Percentiles rank a stretch among this genome's conserved stretches.
Evolutionary conservation across 768 basidiomycete species (phyloP).

Genomic region (Leucocoprinus sp.): DNA sequence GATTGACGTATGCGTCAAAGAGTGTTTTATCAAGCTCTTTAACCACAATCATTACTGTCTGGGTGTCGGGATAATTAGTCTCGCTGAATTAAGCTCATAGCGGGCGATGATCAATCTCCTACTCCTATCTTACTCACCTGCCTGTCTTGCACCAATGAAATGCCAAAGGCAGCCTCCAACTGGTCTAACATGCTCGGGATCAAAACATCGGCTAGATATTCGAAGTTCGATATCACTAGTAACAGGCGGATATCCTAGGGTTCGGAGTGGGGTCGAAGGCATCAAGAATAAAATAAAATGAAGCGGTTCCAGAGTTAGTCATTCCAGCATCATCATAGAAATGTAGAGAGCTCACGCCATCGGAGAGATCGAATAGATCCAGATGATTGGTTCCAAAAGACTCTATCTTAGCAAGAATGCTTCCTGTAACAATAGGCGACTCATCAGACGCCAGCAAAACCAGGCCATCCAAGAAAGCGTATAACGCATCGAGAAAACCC

Average conservation of each 20-base stretch:
- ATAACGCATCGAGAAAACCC: slow-evolving; percentile 79
- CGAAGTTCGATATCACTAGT: slow-evolving; percentile 84
- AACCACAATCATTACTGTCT: slow-evolving; percentile 73
- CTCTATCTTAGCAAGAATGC: slow-evolving; percentile 25
- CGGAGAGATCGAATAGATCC: slow-evolving; percentile 51
- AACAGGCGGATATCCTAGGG: slow-evolving; percentile 77
- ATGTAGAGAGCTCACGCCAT: slow-evolving; percentile 40
- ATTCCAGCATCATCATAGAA: slow-evolving; percentile 8
- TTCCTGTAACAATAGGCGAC: slow-evolving; percentile 37
- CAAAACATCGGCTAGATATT: slow-evolving; percentile 56
- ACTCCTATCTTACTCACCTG: slow-evolving; percentile 32
- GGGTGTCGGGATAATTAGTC: slow-evolving; percentile 9
- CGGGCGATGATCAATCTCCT: slow-evolving; percentile 12
- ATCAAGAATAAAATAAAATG: not conserved
- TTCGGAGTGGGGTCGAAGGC: slow-evolving; percentile 9
- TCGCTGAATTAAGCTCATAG: slow-evolving; percentile 6
- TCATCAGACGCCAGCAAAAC: slow-evolving; percentile 73
- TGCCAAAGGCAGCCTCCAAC: slow-evolving; percentile 68
- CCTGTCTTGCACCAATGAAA: slow-evolving; percentile 64
- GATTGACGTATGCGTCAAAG: slow-evolving; percentile 81
- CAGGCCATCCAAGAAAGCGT: slow-evolving; percentile 81
- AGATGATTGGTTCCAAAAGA: slow-evolving; percentile 37
- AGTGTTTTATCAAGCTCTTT: slow-evolving; percentile 81
- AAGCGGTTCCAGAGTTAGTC: not conserved
- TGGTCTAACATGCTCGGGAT: slow-evolving; percentile 78